Evolutionary conservation across 371 early-diverging fungal species (phyloP).

Genomic region (Synchytrium microbalum): DNA sequence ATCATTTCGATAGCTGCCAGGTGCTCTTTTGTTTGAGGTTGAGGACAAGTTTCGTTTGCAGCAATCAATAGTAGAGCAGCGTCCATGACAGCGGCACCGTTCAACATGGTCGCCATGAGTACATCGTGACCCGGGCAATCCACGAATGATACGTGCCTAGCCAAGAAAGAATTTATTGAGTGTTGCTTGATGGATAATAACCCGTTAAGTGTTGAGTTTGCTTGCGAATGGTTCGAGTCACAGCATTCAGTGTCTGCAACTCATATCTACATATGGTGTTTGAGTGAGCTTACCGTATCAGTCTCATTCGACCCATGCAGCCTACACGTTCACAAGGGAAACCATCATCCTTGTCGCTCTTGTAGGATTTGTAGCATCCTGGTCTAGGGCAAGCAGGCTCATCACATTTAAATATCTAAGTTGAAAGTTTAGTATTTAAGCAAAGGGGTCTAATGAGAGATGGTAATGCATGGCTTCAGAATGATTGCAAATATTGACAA

Average conservation of each 20-base stretch:
- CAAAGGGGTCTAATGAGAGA: not conserved
- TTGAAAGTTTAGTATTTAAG: constrained; percentile 2
- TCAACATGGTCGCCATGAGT: constrained; percentile 99
- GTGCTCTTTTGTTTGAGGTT: constrained; percentile 99
- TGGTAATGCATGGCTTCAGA: not conserved
- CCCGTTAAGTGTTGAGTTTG: too few species aligned
- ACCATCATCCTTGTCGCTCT: constrained; percentile 76
- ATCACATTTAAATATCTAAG: constrained; percentile 91
- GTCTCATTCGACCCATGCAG: constrained; percentile 81
- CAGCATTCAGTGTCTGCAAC: too few species aligned
- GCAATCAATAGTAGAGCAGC: constrained; percentile 99
- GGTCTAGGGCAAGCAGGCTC: constrained; percentile 91
- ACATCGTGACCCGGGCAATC: constrained; percentile 99
- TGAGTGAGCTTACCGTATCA: constrained; percentile 52
- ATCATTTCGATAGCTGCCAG: constrained; percentile 99
- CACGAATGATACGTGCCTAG: constrained; percentile 98
- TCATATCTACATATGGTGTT: too few species aligned
- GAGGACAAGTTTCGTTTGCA: constrained; percentile 99
- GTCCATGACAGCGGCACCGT: constrained; percentile 99
- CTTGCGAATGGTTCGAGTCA: too few species aligned
- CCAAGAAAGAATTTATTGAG: not conserved
- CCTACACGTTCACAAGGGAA: constrained; percentile 87
- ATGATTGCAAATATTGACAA: not conserved
- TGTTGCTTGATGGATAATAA: too few species aligned
- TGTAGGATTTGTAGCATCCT: constrained; percentile 88